Conservation (phyloP, 257 asterid genomes). For the Cinchona pubescens region DNA sequence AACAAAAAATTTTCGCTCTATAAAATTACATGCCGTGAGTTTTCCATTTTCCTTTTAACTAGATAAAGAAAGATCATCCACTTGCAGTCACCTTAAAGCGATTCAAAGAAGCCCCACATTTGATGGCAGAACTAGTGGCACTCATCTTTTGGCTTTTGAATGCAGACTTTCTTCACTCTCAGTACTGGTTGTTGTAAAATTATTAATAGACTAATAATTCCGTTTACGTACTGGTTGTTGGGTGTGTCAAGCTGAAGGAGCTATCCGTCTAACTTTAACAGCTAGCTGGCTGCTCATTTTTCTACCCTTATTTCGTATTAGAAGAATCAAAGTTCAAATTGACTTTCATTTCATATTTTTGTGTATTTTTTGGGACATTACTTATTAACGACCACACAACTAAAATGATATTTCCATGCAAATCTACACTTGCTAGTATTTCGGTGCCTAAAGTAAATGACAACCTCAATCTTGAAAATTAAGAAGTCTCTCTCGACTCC, state of each 20-base stretch:
- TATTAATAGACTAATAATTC: background rate
- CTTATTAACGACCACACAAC: background rate
- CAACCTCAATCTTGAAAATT: background rate
- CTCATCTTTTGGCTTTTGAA: background rate
- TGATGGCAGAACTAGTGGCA: background rate
- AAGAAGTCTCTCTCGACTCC: background rate
- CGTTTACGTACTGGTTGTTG: too few relatives aligned
- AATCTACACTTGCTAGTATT: background rate
- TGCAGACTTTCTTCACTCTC: background rate
- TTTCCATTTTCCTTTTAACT: background rate
- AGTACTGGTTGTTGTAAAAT: too few relatives aligned
- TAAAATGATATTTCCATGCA: background rate
- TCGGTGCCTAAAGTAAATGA: background rate
- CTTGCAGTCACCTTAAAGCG: background rate
- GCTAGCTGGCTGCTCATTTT: constrained; percentile 2
- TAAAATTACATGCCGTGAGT: too few relatives aligned
- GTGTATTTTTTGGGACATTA: background rate
- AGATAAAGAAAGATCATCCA: background rate
- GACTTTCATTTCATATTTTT: background rate
- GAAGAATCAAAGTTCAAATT: background rate
- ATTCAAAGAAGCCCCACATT: background rate
- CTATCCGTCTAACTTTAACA: background rate
- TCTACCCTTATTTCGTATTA: background rate
- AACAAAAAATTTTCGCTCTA: too few relatives aligned
- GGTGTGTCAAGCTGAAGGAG: too few relatives aligned